Conservation (phyloP, 2,329 filamentous ascomycete species). For the Venturia pyrina region DNA sequence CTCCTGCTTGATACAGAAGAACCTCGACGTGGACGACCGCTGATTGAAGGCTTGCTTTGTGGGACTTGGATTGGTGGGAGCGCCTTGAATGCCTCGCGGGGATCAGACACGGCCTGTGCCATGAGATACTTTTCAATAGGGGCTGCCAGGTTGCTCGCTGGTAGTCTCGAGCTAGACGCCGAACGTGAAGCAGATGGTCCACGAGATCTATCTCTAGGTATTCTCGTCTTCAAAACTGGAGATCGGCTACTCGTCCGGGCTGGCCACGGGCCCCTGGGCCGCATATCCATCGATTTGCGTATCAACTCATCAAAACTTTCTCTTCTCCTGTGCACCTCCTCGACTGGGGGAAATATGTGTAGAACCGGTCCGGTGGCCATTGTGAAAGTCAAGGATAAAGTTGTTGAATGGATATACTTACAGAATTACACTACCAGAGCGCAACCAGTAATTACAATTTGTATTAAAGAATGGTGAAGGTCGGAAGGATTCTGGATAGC, state of each 20-base stretch:
- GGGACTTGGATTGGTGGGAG: conserved; percentile 12
- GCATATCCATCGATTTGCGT: conserved; percentile 10
- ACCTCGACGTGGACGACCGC: conserved; percentile 7
- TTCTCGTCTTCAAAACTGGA: neutral
- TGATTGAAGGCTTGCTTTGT: conserved; percentile 1
- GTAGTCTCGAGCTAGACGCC: neutral
- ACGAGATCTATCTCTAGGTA: neutral
- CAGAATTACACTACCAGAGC: conserved; percentile 7
- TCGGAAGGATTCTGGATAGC: neutral
- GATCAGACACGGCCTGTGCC: neutral
- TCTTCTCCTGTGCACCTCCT: conserved; percentile 10
- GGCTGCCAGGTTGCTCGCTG: neutral
- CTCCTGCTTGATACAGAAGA: conserved; percentile 4
- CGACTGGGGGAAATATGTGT: conserved; percentile 13
- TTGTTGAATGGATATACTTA: neutral
- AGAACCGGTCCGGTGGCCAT: conserved; percentile 12
- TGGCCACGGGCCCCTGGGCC: conserved; percentile 9
- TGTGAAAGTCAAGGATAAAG: neutral
- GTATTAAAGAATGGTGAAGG: neutral
- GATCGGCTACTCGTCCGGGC: neutral
- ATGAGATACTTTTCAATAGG: neutral
- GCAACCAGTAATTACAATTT: conserved; percentile 4
- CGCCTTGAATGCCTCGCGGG: conserved; percentile 8
- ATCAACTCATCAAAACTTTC: conserved; percentile 12
- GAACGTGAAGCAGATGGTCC: neutral